These are phyloP conservation scores for Vinca minor DNA, from an alignment of 257 asterid species.

Conservation along the genomic window DNA sequence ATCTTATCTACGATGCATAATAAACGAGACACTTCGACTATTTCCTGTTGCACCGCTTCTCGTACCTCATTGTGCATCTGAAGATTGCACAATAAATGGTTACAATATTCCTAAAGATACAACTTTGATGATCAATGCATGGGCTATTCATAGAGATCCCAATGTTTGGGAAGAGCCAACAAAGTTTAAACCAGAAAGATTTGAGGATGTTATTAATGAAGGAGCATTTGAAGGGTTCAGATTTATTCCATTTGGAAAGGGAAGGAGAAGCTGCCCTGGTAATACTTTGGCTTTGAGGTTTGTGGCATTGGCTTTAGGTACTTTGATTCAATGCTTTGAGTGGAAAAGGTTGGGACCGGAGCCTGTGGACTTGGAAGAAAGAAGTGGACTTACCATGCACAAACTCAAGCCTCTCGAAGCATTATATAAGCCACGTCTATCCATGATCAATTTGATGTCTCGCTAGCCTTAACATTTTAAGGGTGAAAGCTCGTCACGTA, in stretches of 20 bases:
- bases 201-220: background rate
- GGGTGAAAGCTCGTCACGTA: too few relatives aligned
- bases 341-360: background rate
- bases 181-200: constrained; percentile 24
- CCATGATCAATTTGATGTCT: background rate
- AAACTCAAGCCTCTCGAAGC: constrained; percentile 7
- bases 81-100: constrained; percentile 15
- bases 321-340: background rate
- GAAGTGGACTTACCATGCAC: background rate
- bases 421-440: constrained; percentile 3
- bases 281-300: background rate
- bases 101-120: constrained; percentile 13
- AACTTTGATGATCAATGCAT: constrained; percentile 24
- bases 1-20: constrained; percentile 22
- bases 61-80: constrained; percentile 20
- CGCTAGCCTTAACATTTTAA: background rate
- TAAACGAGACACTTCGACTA: constrained; percentile 27
- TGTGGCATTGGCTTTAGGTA: background rate
- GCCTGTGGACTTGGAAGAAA: background rate
- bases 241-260: constrained; percentile 1
- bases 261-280: background rate
- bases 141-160: constrained; percentile 27
- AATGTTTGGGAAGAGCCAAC: constrained; percentile 17
- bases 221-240: background rate
- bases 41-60: constrained; percentile 30